Conservation (phyloP, 345 rosid species). For the Kandelia obovata region DNA sequence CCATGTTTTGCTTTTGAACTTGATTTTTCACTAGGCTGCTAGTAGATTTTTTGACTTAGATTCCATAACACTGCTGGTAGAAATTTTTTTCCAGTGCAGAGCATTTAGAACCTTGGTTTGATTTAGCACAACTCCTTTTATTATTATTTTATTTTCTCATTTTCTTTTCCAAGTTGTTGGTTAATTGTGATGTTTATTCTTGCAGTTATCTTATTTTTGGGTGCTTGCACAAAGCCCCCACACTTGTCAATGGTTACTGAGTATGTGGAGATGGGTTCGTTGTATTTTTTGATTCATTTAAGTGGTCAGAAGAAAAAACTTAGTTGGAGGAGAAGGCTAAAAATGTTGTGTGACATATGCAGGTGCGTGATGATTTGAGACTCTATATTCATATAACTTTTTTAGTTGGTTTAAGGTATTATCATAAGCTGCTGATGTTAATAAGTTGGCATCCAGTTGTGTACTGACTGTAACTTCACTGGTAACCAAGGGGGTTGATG, state of each 20-base stretch:
- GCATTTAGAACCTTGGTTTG: neutral
- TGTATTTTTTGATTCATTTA: constrained; percentile 74
- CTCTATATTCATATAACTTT: no score
- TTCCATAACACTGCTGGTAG: neutral
- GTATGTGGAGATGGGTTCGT: constrained; percentile 97
- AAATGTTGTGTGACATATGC: constrained; percentile 96
- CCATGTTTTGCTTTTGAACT: no score
- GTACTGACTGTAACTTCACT: constrained; percentile 10
- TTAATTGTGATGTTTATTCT: constrained; percentile 15
- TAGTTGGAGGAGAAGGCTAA: constrained; percentile 80
- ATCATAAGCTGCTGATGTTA: no score
- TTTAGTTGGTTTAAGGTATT: no score
- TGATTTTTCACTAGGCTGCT: no score
- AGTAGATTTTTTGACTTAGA: neutral
- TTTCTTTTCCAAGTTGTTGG: neutral
- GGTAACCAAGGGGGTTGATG: constrained; percentile 81
- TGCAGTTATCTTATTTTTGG: constrained; percentile 95
- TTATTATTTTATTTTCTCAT: neutral
- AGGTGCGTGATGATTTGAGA: constrained; percentile 40
- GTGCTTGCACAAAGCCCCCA: constrained; percentile 96
- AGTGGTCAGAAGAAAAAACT: constrained; percentile 90
- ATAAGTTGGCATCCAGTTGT: constrained; percentile 2
- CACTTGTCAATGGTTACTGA: constrained; percentile 90
- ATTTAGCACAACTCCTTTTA: neutral
- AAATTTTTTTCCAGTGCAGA: neutral